Percentiles rank a stretch among this genome's conserved stretches.
phyloP scores from a whole-genome alignment of 768 basidiomycete genomes.

The Russula ochroleuca region DNA sequence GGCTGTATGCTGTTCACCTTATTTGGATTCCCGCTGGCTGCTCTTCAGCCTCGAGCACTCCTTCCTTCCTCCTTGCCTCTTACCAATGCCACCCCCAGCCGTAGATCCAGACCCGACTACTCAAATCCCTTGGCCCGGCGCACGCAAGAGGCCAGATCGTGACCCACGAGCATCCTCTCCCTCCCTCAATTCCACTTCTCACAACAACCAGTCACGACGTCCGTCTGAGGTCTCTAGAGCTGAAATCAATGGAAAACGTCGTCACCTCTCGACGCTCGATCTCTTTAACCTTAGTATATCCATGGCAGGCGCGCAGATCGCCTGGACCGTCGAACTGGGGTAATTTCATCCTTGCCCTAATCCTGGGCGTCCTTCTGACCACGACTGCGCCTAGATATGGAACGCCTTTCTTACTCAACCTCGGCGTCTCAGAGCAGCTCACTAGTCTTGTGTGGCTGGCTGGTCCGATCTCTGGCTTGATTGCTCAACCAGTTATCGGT shows the following conservation, averaged over 20 bases:
- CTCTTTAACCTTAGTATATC: constrained; percentile 81
- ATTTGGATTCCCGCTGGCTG: not conserved
- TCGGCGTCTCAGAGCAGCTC: constrained; percentile 80
- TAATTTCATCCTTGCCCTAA: constrained; percentile 38
- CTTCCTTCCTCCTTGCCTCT: not conserved
- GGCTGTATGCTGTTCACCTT: not conserved
- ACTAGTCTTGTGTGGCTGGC: constrained; percentile 95
- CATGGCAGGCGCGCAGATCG: constrained; percentile 92
- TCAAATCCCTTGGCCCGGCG: constrained; percentile 68
- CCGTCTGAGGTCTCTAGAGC: constrained; percentile 24
- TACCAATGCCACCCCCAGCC: constrained; percentile 56
- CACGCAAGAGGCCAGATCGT: constrained; percentile 30
- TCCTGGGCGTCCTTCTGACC: constrained; percentile 2
- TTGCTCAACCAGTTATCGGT: constrained; percentile 99
- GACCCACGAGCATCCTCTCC: constrained; percentile 11
- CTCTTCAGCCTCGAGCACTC: not conserved
- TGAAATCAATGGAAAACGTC: constrained; percentile 35
- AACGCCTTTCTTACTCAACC: constrained; percentile 82
- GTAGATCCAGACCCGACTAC: constrained; percentile 74
- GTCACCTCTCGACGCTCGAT: constrained; percentile 37
- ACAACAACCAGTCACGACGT: constrained; percentile 5
- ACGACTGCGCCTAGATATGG: constrained; percentile 62
- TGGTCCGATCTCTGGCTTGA: constrained; percentile 89
- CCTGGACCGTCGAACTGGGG: constrained; percentile 96
- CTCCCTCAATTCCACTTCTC: not conserved